These are phyloP conservation scores for Aspergillus spinulosporus DNA, from an alignment of 2,329 filamentous ascomycete species.

Conservation along the genomic window DNA sequence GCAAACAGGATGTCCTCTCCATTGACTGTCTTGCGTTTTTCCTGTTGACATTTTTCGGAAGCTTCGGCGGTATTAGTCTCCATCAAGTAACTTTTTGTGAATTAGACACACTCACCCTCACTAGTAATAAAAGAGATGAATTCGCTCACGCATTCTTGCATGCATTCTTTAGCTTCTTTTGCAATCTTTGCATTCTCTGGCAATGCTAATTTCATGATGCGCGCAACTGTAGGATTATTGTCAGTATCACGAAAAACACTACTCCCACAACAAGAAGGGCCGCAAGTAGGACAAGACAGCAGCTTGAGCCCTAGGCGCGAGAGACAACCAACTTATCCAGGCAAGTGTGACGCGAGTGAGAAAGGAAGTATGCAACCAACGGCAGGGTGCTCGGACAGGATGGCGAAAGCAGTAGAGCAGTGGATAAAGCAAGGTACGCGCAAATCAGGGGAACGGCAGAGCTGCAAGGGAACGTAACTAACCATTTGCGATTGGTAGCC, in stretches of 20 bases:
- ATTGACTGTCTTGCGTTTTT: conserved; percentile 99
- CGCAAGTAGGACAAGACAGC: not conserved
- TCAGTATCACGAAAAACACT: conserved; percentile 23
- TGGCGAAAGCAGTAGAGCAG: conserved; percentile 31
- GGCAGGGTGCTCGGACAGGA: conserved; percentile 33
- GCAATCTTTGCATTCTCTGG: conserved; percentile 99
- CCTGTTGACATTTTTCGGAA: conserved; percentile 98
- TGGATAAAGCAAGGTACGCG: conserved; percentile 47
- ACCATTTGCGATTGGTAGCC: conserved; percentile 99
- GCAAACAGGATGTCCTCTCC: conserved; percentile 98
- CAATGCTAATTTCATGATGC: conserved; percentile 97
- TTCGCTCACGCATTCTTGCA: conserved; percentile 99
- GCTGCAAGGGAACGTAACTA: conserved; percentile 58
- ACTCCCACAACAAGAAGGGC: not conserved
- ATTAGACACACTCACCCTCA: conserved; percentile 68
- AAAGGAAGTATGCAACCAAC: conserved; percentile 5
- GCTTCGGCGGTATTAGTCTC: conserved; percentile 48
- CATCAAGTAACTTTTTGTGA: not conserved
- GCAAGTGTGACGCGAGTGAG: not conserved
- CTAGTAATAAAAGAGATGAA: conserved; percentile 99
- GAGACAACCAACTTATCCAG: not conserved
- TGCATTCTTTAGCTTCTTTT: conserved; percentile 98
- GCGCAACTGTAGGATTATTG: conserved; percentile 83
- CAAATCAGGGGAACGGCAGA: conserved; percentile 50
- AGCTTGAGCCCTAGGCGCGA: not conserved